These are phyloP conservation scores for Globisporangium irregulare DNA, from an alignment of 352 stramenopile species.

Conservation along the genomic window DNA sequence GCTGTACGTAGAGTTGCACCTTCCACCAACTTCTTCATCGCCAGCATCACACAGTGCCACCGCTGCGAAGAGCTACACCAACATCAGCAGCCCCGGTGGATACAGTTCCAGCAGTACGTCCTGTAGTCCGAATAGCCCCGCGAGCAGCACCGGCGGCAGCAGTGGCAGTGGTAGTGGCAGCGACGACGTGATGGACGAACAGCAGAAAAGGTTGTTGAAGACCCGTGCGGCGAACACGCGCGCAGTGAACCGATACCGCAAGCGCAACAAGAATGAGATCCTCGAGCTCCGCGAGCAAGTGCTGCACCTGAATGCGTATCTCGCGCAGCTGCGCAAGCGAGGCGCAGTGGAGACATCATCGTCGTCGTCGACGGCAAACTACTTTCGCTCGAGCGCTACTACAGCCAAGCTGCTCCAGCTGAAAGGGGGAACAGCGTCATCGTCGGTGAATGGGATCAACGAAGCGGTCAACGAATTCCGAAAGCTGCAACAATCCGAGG, in stretches of 20 bases:
- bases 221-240: conserved; percentile 14
- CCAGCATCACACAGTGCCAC: neutral
- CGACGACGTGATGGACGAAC: neutral
- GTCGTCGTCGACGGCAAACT: neutral
- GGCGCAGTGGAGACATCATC: neutral
- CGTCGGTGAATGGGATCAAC: neutral
- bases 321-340: conserved; percentile 8
- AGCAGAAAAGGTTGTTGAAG: neutral
- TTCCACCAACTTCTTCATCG: neutral
- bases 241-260: conserved; percentile 14
- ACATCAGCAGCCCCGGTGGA: neutral
- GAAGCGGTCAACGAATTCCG: conserved; percentile 10
- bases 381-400: neutral
- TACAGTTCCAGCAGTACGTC: neutral
- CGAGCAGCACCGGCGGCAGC: neutral
- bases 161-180: neutral
- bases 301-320: conserved; percentile 6
- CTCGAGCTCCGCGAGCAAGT: conserved; percentile 8
- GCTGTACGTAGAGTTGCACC: conserved; percentile 7
- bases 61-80: neutral
- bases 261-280: conserved; percentile 13
- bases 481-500: conserved; percentile 8
- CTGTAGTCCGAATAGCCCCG: neutral
- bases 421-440: neutral
- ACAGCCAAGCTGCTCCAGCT: neutral